Evolutionary conservation across 169 alveolate species (phyloP).

Genomic region (Babesia bigemina): DNA sequence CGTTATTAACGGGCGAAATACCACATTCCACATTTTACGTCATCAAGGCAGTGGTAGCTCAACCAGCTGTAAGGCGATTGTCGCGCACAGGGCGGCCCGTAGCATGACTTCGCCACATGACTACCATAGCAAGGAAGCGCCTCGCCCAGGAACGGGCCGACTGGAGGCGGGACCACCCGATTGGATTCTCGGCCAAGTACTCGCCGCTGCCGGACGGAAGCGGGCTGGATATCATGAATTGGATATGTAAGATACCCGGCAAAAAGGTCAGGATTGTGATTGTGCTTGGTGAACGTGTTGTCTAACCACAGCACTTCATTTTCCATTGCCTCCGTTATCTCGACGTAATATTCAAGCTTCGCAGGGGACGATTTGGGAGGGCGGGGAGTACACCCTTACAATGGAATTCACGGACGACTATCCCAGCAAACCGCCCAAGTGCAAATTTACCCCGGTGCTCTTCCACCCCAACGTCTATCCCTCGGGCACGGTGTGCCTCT

Average conservation of each 20-base stretch:
- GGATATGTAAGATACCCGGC: conserved; percentile 98
- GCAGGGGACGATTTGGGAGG: conserved; percentile 94
- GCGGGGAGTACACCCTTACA: conserved; percentile 94
- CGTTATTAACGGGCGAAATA: too few relatives aligned
- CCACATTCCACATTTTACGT: too few relatives aligned
- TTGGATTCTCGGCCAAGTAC: conserved; percentile 96
- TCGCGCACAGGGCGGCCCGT: too few relatives aligned
- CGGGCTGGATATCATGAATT: conserved; percentile 90
- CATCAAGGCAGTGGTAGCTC: too few relatives aligned
- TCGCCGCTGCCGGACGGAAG: conserved; percentile 89
- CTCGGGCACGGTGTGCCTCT: conserved; percentile 97
- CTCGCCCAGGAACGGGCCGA: conserved; percentile 92
- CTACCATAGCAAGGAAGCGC: conserved; percentile 87
- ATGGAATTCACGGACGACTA: conserved; percentile 98
- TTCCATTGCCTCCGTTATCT: not conserved
- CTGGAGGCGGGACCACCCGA: conserved; percentile 98
- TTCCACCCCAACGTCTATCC: conserved; percentile 99
- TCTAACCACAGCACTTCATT: not conserved
- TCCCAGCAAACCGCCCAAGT: conserved; percentile 99
- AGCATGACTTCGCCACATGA: conserved; percentile 11
- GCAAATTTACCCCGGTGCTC: conserved; percentile 94
- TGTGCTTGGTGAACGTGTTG: not conserved
- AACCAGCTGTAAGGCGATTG: too few relatives aligned
- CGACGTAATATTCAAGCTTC: not conserved
- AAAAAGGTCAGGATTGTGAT: conserved; percentile 80